Base-by-base conservation (phyloP, 768 basidiomycete species). In the Tricholoma terreum region DNA sequence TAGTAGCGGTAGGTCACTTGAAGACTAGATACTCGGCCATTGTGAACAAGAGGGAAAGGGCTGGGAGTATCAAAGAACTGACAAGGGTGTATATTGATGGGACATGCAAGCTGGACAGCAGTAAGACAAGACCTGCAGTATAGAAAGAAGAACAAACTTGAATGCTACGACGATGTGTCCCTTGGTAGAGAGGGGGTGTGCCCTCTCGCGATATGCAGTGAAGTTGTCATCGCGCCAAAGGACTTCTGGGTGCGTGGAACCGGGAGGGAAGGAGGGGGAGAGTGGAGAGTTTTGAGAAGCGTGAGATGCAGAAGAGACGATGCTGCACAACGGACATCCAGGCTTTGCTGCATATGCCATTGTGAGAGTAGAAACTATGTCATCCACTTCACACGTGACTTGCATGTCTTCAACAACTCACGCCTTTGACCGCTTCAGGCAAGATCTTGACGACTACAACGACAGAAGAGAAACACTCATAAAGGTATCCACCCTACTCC, bases 381-480 rank as follows among this genome's bases (percentile, higher is more conserved):
- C 30, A 11, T 38, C 53, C 38, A 52, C 50, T 38, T 22, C 19
- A 19, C 22, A 53, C 36, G 27, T 36, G 55, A 61, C 63, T 43
- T 35, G 49, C 53, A 63, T 56, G 30, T 58, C 61, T 11, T 60
- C 65, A 24, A 62, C 77, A 56, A 55, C 70, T 33, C 52, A 66
- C 36, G 61, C 71, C 14, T 94, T 94, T 66, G 74, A 82, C 38
- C 59, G 61, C 12, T 93, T 90, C 73, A 82, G 89, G 62, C 78
- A 77, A 46, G 82, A 90, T 52, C 77, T 95, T 34, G 94, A 96
- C 75, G 83, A 86, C 31, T 79, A 90, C 71, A 85, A 95, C 69
- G 95, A 98, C 70, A 80, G 88, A 58, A 78, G 94, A 51, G 97
- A 99, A 68, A 81, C 90, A 17, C 80, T 98, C 62, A 94, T 97